Conservation (phyloP, 306 rosid species). For the Trifolium fragiferum region DNA sequence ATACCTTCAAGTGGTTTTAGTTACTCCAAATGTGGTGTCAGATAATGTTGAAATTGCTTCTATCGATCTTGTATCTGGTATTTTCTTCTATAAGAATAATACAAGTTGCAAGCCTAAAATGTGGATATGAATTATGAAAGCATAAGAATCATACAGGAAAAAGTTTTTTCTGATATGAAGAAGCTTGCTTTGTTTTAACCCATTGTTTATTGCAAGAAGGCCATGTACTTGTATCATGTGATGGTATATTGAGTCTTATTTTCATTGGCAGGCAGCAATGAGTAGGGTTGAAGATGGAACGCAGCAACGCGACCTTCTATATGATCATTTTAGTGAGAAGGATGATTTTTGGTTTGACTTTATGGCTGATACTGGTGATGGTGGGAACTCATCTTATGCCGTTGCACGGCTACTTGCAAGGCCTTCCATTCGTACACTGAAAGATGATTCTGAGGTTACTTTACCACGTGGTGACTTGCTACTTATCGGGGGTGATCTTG, state of each 20-base stretch:
- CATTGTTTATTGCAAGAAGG: constrained; percentile 19
- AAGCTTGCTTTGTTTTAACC: constrained; percentile 32
- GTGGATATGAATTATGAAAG: constrained; percentile 13
- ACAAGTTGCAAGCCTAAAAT: constrained; percentile 22
- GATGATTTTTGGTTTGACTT: constrained; percentile 96
- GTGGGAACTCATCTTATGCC: constrained; percentile 96
- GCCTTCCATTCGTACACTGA: constrained; percentile 63
- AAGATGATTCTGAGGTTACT: constrained; percentile 58
- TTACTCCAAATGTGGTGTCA: constrained; percentile 16
- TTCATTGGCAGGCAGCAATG: constrained; percentile 90
- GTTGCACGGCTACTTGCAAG: constrained; percentile 91
- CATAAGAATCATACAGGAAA: constrained; percentile 22
- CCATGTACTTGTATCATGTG: constrained; percentile 12
- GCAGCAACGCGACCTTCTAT: constrained; percentile 66
- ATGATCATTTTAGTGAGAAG: constrained; percentile 75
- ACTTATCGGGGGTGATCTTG: constrained; percentile 97
- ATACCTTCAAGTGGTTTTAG: constrained; percentile 25
- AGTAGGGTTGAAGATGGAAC: constrained; percentile 68
- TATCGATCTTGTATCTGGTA: constrained; percentile 8
- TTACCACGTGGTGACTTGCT: constrained; percentile 88
- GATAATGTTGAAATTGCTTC: constrained; percentile 26
- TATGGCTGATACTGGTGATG: constrained; percentile 99
- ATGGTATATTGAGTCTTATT: constrained; percentile 39
- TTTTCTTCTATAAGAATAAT: constrained; percentile 16
- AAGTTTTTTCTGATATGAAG: constrained; percentile 27